Evolutionary conservation across 140 eudicot species (phyloP).

Genomic region (Oenanthe javanica): DNA sequence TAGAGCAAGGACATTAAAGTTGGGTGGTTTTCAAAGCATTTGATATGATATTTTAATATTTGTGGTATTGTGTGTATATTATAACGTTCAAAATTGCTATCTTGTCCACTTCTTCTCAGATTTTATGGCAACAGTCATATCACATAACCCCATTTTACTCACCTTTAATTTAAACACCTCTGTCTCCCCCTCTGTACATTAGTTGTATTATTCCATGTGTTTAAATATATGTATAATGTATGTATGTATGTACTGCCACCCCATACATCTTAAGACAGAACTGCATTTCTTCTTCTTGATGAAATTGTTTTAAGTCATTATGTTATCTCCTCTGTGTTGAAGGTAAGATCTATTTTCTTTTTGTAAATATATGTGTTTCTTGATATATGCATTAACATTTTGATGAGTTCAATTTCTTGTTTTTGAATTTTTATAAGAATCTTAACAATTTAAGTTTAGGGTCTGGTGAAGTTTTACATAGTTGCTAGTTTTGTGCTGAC

Average conservation of each 20-base stretch:
- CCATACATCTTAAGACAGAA: background rate
- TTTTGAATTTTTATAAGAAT: background rate
- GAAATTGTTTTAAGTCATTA: background rate
- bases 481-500: background rate
- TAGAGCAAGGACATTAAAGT: background rate
- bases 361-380: background rate
- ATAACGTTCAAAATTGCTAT: background rate
- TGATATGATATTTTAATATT: background rate
- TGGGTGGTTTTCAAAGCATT: background rate
- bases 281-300: background rate
- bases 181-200: background rate
- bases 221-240: background rate
- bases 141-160: background rate
- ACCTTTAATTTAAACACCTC: conserved; percentile 10
- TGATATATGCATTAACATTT: background rate
- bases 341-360: background rate
- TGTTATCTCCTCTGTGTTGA: background rate
- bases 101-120: conserved; percentile 8
- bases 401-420: background rate
- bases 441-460: background rate
- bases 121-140: conserved; percentile 4
- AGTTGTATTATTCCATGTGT: background rate
- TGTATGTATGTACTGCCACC: background rate
- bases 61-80: background rate
- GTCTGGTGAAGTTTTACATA: background rate